Conservation (phyloP, 2,329 filamentous ascomycete species). For the Penicillium sp. region DNA sequence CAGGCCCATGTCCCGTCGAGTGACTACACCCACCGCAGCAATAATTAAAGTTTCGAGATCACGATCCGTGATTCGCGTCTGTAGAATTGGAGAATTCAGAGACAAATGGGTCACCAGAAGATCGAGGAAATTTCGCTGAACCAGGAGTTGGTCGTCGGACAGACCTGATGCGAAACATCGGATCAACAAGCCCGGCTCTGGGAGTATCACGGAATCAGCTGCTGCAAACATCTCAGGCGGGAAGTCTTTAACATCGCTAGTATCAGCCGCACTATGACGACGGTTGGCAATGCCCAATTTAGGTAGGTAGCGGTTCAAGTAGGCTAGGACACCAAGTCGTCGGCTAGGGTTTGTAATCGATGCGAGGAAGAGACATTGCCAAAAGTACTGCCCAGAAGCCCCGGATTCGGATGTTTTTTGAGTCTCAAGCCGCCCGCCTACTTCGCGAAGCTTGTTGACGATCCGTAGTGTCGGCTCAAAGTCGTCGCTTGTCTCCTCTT, state of each 20-base stretch:
- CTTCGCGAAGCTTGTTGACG: constrained; percentile 73
- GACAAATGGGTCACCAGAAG: constrained; percentile 88
- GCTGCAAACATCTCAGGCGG: constrained; percentile 34
- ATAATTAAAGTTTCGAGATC: constrained; percentile 81
- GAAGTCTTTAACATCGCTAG: constrained; percentile 27
- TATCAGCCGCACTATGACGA: constrained; percentile 30
- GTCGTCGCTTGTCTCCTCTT: constrained; percentile 96
- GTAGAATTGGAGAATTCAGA: constrained; percentile 77
- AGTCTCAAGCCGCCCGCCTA: constrained; percentile 55
- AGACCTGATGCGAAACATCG: constrained; percentile 91
- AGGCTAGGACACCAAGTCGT: constrained; percentile 83
- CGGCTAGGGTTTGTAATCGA: constrained; percentile 86
- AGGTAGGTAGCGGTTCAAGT: constrained; percentile 76
- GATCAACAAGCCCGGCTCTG: constrained; percentile 86
- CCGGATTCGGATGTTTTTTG: constrained; percentile 52
- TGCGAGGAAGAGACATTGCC: constrained; percentile 95
- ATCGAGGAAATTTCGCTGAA: constrained; percentile 92
- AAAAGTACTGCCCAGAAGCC: constrained; percentile 83
- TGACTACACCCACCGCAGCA: constrained; percentile 84
- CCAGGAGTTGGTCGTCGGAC: constrained; percentile 81
- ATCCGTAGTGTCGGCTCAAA: constrained; percentile 85
- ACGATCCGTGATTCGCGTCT: constrained; percentile 67
- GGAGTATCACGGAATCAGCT: constrained; percentile 57
- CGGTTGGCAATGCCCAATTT: constrained; percentile 56
- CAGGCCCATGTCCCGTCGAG: constrained; percentile 90